These are phyloP conservation scores for Irpex sp. DNA, from an alignment of 1,284 basidiomycete species.

Conservation along the genomic window DNA sequence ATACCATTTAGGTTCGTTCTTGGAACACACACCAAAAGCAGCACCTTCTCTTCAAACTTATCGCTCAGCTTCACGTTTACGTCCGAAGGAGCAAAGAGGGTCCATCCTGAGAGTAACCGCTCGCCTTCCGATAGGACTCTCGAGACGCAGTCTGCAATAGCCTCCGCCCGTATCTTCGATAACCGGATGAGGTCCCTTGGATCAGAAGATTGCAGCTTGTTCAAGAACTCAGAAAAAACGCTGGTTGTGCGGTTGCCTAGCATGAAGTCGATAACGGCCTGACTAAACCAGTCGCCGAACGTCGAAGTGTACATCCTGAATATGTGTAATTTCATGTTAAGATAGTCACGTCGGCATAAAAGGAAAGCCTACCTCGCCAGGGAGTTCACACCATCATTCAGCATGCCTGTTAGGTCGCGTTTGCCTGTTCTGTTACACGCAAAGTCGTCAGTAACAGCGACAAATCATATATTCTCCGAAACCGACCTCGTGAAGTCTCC, in stretches of 20 bases:
- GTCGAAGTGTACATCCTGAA: slow-evolving; percentile 78
- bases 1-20: slow-evolving; percentile 3
- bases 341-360: background rate
- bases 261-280: slow-evolving; percentile 92
- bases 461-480: background rate
- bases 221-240: slow-evolving; percentile 89
- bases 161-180: slow-evolving; percentile 84
- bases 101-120: slow-evolving; percentile 84
- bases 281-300: slow-evolving; percentile 94
- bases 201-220: slow-evolving; percentile 84
- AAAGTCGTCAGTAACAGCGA: background rate
- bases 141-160: slow-evolving; percentile 83
- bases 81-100: slow-evolving; percentile 81
- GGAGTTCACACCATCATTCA: slow-evolving; percentile 93
- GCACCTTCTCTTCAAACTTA: slow-evolving; percentile 90
- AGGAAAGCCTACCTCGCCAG: slow-evolving; percentile 55
- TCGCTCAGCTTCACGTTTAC: slow-evolving; percentile 68
- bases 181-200: slow-evolving; percentile 85
- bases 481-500: slow-evolving; percentile 88
- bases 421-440: slow-evolving; percentile 73
- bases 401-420: slow-evolving; percentile 85
- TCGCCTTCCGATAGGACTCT: slow-evolving; percentile 84
- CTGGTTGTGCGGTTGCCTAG: slow-evolving; percentile 81
- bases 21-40: slow-evolving; percentile 68
- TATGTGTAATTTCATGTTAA: background rate